Conservation (phyloP, 208 protist species). For the Trypanosoma melophagium region DNA sequence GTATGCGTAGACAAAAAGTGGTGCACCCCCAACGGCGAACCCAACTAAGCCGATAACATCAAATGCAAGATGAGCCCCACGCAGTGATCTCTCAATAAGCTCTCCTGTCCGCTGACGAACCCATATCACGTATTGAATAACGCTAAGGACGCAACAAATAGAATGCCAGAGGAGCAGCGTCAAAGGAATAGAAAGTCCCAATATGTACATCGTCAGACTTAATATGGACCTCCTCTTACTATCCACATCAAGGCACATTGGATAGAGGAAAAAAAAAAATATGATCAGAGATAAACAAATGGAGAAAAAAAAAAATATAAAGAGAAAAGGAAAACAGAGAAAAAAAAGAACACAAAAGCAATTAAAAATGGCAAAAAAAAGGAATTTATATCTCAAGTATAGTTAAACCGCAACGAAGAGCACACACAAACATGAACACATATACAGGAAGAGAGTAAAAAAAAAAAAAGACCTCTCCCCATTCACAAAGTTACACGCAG, state of each 20-base stretch:
- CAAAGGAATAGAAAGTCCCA: slow-evolving; percentile 59
- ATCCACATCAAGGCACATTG: too few relatives aligned
- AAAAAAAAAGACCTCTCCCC: too few relatives aligned
- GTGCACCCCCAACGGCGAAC: slow-evolving; percentile 42
- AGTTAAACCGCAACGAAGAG: too few relatives aligned
- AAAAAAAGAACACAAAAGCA: neutral
- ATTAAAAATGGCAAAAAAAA: neutral
- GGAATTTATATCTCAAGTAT: too few relatives aligned
- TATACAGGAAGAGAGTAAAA: too few relatives aligned
- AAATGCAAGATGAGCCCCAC: slow-evolving; percentile 56
- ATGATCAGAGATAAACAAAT: neutral
- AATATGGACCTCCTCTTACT: neutral
- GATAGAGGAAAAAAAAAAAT: neutral
- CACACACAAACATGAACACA: too few relatives aligned
- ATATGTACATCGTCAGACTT: slow-evolving; percentile 41
- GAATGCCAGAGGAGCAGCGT: slow-evolving; percentile 69
- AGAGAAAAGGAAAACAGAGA: slow-evolving; percentile 4
- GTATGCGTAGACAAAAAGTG: slow-evolving; percentile 81
- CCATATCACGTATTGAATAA: slow-evolving; percentile 60
- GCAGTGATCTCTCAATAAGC: slow-evolving; percentile 1
- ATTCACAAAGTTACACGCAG: too few relatives aligned
- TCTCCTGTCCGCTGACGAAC: slow-evolving; percentile 9
- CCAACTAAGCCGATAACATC: slow-evolving; percentile 47
- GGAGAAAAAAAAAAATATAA: slow-evolving; percentile 12
- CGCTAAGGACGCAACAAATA: slow-evolving; percentile 44